phyloP scores from a whole-genome alignment of 2,329 filamentous ascomycete species.

The Fusarium sp. region DNA sequence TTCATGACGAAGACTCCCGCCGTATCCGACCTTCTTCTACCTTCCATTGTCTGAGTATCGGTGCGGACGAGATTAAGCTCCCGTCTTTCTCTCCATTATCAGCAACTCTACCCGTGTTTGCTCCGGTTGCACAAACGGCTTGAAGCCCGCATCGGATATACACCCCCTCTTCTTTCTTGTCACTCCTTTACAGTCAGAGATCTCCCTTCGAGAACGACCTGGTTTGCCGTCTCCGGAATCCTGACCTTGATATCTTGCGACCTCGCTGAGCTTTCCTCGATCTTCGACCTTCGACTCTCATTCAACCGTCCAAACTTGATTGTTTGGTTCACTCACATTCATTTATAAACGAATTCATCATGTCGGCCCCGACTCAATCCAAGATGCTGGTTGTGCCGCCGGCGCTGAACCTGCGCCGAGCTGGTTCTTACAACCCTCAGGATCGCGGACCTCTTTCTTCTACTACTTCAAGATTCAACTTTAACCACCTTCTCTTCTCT shows the following conservation, averaged over 20 bases:
- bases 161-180: constrained; percentile 12
- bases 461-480: constrained; percentile 68
- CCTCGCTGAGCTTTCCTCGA: constrained; percentile 36
- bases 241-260: constrained; percentile 1
- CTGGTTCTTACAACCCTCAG: constrained; percentile 63
- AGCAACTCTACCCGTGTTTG: constrained; percentile 14
- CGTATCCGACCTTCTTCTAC: constrained; percentile 3
- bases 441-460: constrained; percentile 64
- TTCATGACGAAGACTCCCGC: constrained; percentile 1
- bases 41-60: constrained; percentile 1
- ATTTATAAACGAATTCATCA: constrained; percentile 39
- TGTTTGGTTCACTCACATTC: not conserved
- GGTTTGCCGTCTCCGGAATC: constrained; percentile 16
- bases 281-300: constrained; percentile 26
- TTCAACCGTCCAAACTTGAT: constrained; percentile 32
- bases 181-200: constrained; percentile 23
- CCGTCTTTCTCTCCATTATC: constrained; percentile 9
- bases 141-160: constrained; percentile 21
- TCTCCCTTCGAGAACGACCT: constrained; percentile 10
- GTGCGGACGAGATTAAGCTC: constrained; percentile 6
- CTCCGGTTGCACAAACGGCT: constrained; percentile 23
- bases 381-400: constrained; percentile 63
- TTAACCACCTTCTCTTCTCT: constrained; percentile 72
- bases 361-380: constrained; percentile 55
- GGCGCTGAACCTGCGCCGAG: constrained; percentile 65